Evolutionary conservation across 2,329 filamentous ascomycete species (phyloP), one percentile per base, ranked within the genome.

Genomic region (Arthrobotrys pseudoclavata): DNA sequence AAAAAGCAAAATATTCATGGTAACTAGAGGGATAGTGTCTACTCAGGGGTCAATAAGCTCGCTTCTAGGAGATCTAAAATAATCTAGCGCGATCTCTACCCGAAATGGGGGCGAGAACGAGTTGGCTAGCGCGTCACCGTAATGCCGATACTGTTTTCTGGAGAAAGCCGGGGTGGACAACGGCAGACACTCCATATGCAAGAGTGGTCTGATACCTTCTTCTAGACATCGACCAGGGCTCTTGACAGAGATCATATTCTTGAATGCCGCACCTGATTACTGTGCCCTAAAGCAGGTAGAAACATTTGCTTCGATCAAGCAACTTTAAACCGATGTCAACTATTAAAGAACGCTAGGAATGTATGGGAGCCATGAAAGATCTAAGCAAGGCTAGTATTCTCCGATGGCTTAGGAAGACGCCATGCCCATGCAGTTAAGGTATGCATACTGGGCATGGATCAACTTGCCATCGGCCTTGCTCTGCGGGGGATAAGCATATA

Each of bases 401-500:
- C 52, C 61, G 53, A 63, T 47, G 20, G 42, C 22, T 45, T 26
- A 50, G 48, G 48, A 47, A 37, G 48, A 42, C 37, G 34, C 29
- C 67, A 31, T 63, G 47, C 22, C 50, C 34, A 42, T 60, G 55
- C 55, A 42, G 20, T n/a, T 13, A 55, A 31, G n/a, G 37, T 26
- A 55, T 52, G 45, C 24, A 31, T n/a, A 24, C 42, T 26, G 40
- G 31, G 42, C 67, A 70, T 52, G 53, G 31, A 29, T 10, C 20
- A 45, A 63, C 72, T 34, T 31, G 55, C 31, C 2, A 40, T 48
- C 72, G 72, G 72, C 37, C 24, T 66, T 69, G 55, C 34, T 47
- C 50, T 63, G 72, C 70, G 72, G 72, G 72, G 66, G 72, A 76
- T 76, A 76, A 69, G 71, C 64, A 68, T 76, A 47, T 34, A 34